These are phyloP conservation scores for Senna siamea DNA, from an alignment of 306 rosid genomes.

Conservation along the genomic window DNA sequence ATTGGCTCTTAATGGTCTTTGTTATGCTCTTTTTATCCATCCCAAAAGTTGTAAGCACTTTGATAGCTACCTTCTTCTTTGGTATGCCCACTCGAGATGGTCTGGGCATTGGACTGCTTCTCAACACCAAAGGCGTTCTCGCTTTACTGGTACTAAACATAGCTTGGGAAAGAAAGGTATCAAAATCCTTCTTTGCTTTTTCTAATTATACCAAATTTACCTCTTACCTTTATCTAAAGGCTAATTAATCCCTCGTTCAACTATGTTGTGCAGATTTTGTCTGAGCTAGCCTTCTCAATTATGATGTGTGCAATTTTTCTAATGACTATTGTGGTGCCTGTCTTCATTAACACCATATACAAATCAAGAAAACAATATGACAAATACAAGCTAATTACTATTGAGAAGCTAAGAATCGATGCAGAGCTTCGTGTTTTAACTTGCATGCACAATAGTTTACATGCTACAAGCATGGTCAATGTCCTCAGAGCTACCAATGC, in stretches of 20 bases:
- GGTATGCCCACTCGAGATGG: slow-evolving; percentile 42
- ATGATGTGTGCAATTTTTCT: slow-evolving; percentile 11
- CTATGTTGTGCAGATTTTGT: slow-evolving; percentile 38
- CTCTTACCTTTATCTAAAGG: no score
- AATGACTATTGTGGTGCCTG: slow-evolving; percentile 42
- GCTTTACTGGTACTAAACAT: background rate
- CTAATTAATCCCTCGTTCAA: no score
- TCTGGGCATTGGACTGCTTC: background rate
- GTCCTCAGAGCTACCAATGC: slow-evolving; percentile 39
- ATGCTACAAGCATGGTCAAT: slow-evolving; percentile 29
- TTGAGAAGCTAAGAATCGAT: slow-evolving; percentile 36
- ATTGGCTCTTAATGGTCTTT: background rate
- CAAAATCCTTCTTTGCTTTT: background rate
- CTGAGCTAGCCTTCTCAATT: background rate
- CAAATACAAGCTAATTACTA: slow-evolving; percentile 25
- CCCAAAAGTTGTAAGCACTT: slow-evolving; percentile 39
- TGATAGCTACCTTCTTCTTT: slow-evolving; percentile 29
- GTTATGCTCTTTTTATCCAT: slow-evolving; percentile 12
- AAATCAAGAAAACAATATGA: slow-evolving; percentile 31
- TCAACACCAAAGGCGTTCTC: slow-evolving; percentile 16
- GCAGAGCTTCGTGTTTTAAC: slow-evolving; percentile 40
- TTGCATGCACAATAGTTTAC: slow-evolving; percentile 37
- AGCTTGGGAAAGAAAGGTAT: background rate
- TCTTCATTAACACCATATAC: slow-evolving; percentile 39
- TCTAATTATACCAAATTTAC: background rate